Evolutionary conservation across 2,329 filamentous ascomycete genomes (phyloP).

Genomic region (Colletotrichum spinosum): DNA sequence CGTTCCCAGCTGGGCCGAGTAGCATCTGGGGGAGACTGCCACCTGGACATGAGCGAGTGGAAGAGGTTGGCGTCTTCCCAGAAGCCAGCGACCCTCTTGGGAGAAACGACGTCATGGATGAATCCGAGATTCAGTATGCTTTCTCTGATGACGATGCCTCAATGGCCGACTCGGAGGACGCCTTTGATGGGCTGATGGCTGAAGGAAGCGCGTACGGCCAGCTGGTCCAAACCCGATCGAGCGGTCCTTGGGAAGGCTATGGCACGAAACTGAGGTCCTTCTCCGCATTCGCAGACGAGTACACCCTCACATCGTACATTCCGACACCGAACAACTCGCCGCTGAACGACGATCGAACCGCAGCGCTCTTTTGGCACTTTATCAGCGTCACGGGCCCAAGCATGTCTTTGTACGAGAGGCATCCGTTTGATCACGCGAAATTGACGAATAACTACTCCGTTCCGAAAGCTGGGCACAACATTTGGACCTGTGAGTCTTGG

Average conservation of each 20-base stretch:
- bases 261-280: slow-evolving; percentile 63
- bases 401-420: slow-evolving; percentile 88
- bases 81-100: background rate
- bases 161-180: slow-evolving; percentile 71
- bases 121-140: slow-evolving; percentile 52
- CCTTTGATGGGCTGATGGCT: slow-evolving; percentile 55
- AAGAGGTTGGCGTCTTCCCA: slow-evolving; percentile 7
- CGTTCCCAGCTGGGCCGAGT: slow-evolving; percentile 8
- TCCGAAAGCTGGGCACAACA: slow-evolving; percentile 71
- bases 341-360: slow-evolving; percentile 82
- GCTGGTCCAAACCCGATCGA: slow-evolving; percentile 50
- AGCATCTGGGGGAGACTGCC: slow-evolving; percentile 15
- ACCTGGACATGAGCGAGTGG: slow-evolving; percentile 5
- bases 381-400: slow-evolving; percentile 88
- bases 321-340: slow-evolving; percentile 76
- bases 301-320: slow-evolving; percentile 72
- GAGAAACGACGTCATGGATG: slow-evolving; percentile 1
- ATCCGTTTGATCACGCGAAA: slow-evolving; percentile 78
- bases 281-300: slow-evolving; percentile 58
- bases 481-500: slow-evolving; percentile 69
- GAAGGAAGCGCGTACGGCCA: slow-evolving; percentile 51
- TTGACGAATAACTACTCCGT: slow-evolving; percentile 72
- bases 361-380: slow-evolving; percentile 90
- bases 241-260: slow-evolving; percentile 52
- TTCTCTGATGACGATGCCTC: slow-evolving; percentile 71